Evolutionary conservation across 2,329 filamentous ascomycete species (phyloP).

Genomic region (Trichoderma hamatum): DNA sequence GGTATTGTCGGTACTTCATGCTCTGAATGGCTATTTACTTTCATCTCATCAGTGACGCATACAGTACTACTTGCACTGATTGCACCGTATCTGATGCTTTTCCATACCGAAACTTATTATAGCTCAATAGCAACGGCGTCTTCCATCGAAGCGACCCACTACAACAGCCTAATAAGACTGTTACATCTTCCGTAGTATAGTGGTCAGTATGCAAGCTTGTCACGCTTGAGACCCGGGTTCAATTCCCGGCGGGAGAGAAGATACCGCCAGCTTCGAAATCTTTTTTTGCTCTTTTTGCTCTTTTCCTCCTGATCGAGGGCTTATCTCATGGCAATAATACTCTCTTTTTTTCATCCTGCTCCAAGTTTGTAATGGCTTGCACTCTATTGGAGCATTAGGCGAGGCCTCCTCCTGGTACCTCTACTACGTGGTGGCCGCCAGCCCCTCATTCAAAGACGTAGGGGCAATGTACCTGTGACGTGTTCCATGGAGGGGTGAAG

Average conservation of each 20-base stretch:
- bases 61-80: background rate
- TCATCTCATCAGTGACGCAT: background rate
- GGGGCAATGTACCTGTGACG: conserved; percentile 24
- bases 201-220: conserved; percentile 34
- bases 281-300: background rate
- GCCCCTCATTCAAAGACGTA: conserved; percentile 2
- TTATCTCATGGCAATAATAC: no score
- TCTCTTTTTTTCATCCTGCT: background rate
- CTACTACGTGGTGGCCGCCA: conserved; percentile 12
- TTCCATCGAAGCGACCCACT: conserved; percentile 24
- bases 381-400: background rate
- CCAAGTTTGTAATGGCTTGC: background rate
- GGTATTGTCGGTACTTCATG: background rate
- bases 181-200: conserved; percentile 32
- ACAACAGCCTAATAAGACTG: conserved; percentile 14
- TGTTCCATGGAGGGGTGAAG: conserved; percentile 20
- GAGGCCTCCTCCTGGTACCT: background rate
- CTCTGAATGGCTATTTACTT: background rate
- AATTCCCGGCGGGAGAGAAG: conserved; percentile 33
- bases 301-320: background rate
- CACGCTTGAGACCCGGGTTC: conserved; percentile 34
- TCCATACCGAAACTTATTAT: background rate
- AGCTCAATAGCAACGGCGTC: background rate
- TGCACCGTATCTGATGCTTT: background rate
- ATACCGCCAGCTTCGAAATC: conserved; percentile 21